Base-by-base conservation (phyloP, 768 basidiomycete species). In the Fomitopsis serialis region DNA sequence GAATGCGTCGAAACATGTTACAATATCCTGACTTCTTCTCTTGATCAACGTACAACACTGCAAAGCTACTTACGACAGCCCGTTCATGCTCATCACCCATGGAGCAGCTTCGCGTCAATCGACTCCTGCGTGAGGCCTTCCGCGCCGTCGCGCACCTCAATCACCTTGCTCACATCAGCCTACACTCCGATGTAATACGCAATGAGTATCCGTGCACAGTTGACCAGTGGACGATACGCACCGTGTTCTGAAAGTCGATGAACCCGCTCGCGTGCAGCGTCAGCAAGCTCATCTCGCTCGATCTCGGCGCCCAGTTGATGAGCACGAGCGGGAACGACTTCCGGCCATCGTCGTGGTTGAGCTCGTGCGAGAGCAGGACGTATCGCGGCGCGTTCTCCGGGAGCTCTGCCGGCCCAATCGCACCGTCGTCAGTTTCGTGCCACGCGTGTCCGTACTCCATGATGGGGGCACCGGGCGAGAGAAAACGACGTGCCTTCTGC, bases 331-430 rank as follows among this genome's bases (percentile, higher is more conserved):
- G 93, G 60, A 85, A 90, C 1, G 90, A 93, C 55, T 77, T 89
- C 45, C 94, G 77, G 2, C 92, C 93, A 62, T 96, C 93, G 9
- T 66, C 66, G 66, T 95, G 90, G 48, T 77, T 76, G 34, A 93
- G 78, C 63, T 89, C 88, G 62, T 94, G 87, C 10, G 89, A 92
- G 44, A 94, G 76, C 23, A 95, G 68, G 45, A 96, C 84, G 66
- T 89, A 94, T 61, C 94, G 80, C 5, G 93, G 93, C 8, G 87
- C 79, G 64, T 86, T 88, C 71, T 88, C 91, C 0, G 94, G 94
- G 11, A 96, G 76, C 66, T 94, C 94, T 95, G 61, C 8, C n/a
- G 25, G 35, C 6, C 12, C 32, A 24, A 36, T 22, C 27, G 11
- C 17, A 11, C 48, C 37, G 53, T 8, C 21, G 32, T 48, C 47